Conservation (phyloP, 768 basidiomycete genomes). For the Hygrocybe punicea region DNA sequence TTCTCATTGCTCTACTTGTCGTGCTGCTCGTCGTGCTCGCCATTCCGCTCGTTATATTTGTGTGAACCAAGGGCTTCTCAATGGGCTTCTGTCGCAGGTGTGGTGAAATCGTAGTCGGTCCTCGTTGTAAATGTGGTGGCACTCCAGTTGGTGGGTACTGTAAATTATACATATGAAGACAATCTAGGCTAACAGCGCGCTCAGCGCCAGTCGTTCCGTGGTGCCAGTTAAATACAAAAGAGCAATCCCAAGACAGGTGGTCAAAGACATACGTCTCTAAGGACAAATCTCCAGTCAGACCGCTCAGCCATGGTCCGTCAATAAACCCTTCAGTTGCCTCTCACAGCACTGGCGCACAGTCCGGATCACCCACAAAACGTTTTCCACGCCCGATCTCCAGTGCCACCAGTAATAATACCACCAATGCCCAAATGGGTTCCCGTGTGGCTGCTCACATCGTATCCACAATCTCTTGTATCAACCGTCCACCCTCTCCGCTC, state of each 20-base stretch:
- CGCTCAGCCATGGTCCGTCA: conserved; percentile 23
- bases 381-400: conserved; percentile 49
- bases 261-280: conserved; percentile 70
- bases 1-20: not conserved
- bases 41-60: not conserved
- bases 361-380: conserved; percentile 38
- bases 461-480: conserved; percentile 42
- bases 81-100: conserved; percentile 89
- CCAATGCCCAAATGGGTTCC: conserved; percentile 34
- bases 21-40: not conserved
- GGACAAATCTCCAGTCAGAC: conserved; percentile 46
- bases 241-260: conserved; percentile 63
- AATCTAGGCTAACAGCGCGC: conserved; percentile 4
- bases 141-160: conserved; percentile 71
- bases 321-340: conserved; percentile 3
- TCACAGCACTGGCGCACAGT: conserved; percentile 14
- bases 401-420: conserved; percentile 28
- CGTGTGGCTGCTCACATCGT: conserved; percentile 59
- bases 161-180: conserved; percentile 9
- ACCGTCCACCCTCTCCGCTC: conserved; percentile 55
- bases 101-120: conserved; percentile 72
- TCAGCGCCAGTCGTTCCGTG: conserved; percentile 70
- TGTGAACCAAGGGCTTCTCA: not conserved
- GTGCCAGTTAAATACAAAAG: conserved; percentile 46
- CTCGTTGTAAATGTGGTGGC: conserved; percentile 79